A percentile compares a stretch with the other conserved stretches of the same genome.
phyloP scores from a whole-genome alignment of 2,329 filamentous ascomycete species.

The Metarhizium humberi region DNA sequence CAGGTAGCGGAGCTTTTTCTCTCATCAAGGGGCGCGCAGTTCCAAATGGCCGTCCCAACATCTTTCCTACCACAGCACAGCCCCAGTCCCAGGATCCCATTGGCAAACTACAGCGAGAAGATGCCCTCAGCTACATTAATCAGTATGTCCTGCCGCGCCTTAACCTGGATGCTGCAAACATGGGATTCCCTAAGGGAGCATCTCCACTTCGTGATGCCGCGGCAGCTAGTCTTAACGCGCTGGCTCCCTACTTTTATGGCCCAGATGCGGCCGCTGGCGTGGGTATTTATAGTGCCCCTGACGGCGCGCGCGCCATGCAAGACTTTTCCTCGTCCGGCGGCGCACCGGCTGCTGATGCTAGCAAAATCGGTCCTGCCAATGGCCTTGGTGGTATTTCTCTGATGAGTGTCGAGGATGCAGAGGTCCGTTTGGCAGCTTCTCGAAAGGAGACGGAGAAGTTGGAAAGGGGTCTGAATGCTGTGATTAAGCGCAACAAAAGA shows the following conservation, averaged over 20 bases:
- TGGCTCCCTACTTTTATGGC: constrained; percentile 48
- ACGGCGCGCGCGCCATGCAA: constrained; percentile 24
- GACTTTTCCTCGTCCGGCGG: constrained; percentile 21
- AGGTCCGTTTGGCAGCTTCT: constrained; percentile 41
- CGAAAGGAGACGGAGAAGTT: constrained; percentile 52
- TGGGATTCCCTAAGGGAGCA: constrained; percentile 28
- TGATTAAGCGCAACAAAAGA: constrained; percentile 51
- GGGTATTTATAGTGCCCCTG: constrained; percentile 31
- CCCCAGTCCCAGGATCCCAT: constrained; percentile 47
- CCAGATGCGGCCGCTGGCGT: constrained; percentile 34
- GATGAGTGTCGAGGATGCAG: constrained; percentile 55
- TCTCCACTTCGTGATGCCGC: constrained; percentile 33
- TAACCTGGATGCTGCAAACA: constrained; percentile 41
- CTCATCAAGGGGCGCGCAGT: constrained; percentile 57
- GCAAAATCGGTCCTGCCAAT: constrained; percentile 19
- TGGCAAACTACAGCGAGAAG: constrained; percentile 56
- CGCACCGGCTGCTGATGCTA: constrained; percentile 16
- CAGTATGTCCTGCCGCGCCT: constrained; percentile 56
- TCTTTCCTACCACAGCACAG: constrained; percentile 42
- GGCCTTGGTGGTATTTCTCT: constrained; percentile 37
- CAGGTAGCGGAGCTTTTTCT: constrained; percentile 46
- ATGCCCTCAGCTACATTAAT: constrained; percentile 59
- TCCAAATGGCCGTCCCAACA: constrained; percentile 52
- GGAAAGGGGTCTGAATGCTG: constrained; percentile 50
- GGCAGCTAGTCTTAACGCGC: constrained; percentile 41